Base-by-base conservation (phyloP, 192 early-diverging fungal species). In the Gryganskiella cystojenkinii region DNA sequence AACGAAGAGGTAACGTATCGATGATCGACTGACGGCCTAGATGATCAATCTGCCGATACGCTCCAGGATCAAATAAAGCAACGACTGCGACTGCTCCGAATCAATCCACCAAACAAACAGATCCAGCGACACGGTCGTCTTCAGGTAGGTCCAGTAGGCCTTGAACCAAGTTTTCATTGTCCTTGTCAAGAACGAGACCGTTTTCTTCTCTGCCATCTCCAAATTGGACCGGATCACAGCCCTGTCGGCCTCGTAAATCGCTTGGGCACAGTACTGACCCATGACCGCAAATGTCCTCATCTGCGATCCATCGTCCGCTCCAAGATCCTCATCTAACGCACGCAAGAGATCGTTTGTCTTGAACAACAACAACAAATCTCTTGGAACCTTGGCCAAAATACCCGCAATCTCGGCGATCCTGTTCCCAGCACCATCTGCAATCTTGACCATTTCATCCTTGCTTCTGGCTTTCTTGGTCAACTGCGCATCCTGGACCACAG, bases 341-440 rank as follows among this genome's bases (percentile, higher is more conserved):
- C 95, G 86, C 24, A 98, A 69, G 34, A 98, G 76, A 67, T 98
- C 96, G 78, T 97, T 95, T 4, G 95, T 96, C 72, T 96, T 98
- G 64, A 98, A 86, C 22, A 98, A 82, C 46, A 98, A 81, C 1
- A 97, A 81, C 19, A 98, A 82, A n/a, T 92, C 89, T 0, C 95
- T 85, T 0, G 96, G 95, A 27, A 96, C 86, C n/a, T 91, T 90
- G 15, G 93, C 87, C 40, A 98, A 70, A 15, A 97, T 89, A 22
- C 92, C 90, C 0, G 92, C 87, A 62, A 98, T 91, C 14, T 95
- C 89, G 7, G 83, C 76, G 52, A 78, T 78, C 24, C 55, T 56
- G 56, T 53, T 54, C 3, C 61, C 71, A 13, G 54, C 46, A 56
- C 93, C 69, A n/a, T 60, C 74, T 5, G 61, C 66, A 28, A 78